phyloP scores from a whole-genome alignment of 495 filamentous ascomycete species.

The Penicillium mononematosum region DNA sequence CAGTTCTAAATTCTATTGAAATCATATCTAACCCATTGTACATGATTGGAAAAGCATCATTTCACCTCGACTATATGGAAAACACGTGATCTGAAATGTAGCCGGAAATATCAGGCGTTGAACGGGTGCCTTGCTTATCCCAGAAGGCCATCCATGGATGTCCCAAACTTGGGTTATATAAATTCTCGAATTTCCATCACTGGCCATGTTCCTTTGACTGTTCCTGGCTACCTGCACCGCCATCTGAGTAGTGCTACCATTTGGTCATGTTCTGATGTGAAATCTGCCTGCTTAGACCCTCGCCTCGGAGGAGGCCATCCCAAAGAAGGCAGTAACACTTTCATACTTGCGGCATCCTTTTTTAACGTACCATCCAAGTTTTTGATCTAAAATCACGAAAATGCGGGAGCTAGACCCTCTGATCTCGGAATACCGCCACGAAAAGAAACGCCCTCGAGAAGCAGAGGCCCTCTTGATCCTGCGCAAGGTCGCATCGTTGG shows the following conservation, averaged over 20 bases:
- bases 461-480: conserved; percentile 80
- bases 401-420: conserved; percentile 69
- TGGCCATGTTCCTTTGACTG: conserved; percentile 5
- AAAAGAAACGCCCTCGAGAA: conserved; percentile 66
- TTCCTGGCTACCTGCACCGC: not conserved
- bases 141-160: conserved; percentile 1
- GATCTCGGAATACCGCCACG: conserved; percentile 75
- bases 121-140: not conserved
- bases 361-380: not conserved
- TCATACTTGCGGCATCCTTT: not conserved
- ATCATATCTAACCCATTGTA: not conserved
- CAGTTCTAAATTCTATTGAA: not conserved
- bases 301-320: conserved; percentile 10
- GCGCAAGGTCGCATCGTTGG: conserved; percentile 79
- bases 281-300: not conserved
- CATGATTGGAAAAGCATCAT: not conserved
- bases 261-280: conserved; percentile 11
- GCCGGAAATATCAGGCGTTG: not conserved
- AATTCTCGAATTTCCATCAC: conserved; percentile 2
- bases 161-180: not conserved
- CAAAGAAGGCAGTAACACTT: conserved; percentile 3
- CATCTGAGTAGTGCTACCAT: not conserved
- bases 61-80: not conserved
- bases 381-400: conserved; percentile 15
- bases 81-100: not conserved